Evolutionary conservation across 2,329 filamentous ascomycete genomes (phyloP), one percentile per base, ranked within the genome.

Genomic region (Diaporthe sp.): DNA sequence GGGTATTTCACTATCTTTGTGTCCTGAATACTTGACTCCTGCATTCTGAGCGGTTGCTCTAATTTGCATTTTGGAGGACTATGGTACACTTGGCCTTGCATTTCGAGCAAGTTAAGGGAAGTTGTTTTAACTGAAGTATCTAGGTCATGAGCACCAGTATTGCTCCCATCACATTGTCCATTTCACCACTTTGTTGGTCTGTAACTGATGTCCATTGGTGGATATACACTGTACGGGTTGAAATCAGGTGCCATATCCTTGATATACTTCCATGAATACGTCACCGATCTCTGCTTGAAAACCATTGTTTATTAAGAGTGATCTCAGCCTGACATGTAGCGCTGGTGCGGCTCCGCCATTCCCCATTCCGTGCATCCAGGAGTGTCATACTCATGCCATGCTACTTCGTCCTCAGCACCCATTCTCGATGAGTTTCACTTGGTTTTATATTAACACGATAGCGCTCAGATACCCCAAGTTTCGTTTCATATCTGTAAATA

Each of bases 161-260:
- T 44, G 15, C 42, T 15, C 15, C 15, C 15, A 17, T 17, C 17
- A 46, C 19, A 51, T 13, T 10, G 46, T 51, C 46, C 22, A 49
- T 12, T 51, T n/a, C 22, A 51, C n/a, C 22, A 25, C 49, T 51
- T 51, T 51, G 49, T 22, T 25, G 49, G 13, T 12, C 28, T 28
- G 25, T 22, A 15, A 57, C 6, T 28, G 25, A 31, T 31, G 25
- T 25, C 25, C 25, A 25, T 25, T 25, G 25, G 25, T 25, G 25
- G 25, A 25, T 25, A 25, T 25, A 25, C 25, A 25, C 25, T 25
- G 15, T 13, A 15, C 31, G 25, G 6, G 7, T 49, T 13, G 6
- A 0, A 25, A 61, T 4, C 0, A 61, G n/a, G 22, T 9, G 0
- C 3, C 5, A 25, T 15, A 7, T 9, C 8, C 12, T 9, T n/a